phyloP scores from a whole-genome alignment of 257 asterid genomes.

The Rehmannia glutinosa region DNA sequence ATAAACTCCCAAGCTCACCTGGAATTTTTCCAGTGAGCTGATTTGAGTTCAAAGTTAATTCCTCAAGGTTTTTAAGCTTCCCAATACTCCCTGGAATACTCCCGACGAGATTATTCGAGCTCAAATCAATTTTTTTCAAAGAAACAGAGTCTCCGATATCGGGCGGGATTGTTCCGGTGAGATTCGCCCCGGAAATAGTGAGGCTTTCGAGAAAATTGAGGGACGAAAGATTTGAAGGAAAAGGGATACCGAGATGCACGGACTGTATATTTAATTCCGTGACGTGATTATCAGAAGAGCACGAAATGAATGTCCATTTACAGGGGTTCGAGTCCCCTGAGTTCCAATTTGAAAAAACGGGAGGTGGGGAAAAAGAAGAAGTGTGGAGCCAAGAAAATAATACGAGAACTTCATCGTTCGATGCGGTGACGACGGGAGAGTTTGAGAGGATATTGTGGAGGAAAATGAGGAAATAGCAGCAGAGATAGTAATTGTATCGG shows the following conservation, averaged over 20 bases:
- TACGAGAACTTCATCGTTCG: conserved; percentile 39
- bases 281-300: conserved; percentile 42
- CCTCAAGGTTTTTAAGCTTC: conserved; percentile 46
- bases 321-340: conserved; percentile 50
- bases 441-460: conserved; percentile 20
- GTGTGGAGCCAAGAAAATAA: conserved; percentile 55
- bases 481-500: conserved; percentile 1
- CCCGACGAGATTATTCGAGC: conserved; percentile 56
- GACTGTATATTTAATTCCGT: conserved; percentile 40
- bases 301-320: conserved; percentile 52
- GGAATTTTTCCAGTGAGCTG: conserved; percentile 58
- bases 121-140: conserved; percentile 44
- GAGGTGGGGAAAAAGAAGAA: conserved; percentile 32
- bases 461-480: conserved; percentile 20
- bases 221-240: conserved; percentile 57
- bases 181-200: conserved; percentile 55
- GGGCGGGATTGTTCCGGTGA: conserved; percentile 57
- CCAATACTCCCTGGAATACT: conserved; percentile 44
- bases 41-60: conserved; percentile 45
- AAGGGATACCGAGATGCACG: conserved; percentile 39
- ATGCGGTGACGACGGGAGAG: conserved; percentile 1
- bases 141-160: conserved; percentile 53
- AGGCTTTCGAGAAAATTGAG: conserved; percentile 47
- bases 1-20: conserved; percentile 43
- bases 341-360: conserved; percentile 54